Evolutionary conservation across 106 monocot species (phyloP).

Genomic region (Platanthera zijinensis): DNA sequence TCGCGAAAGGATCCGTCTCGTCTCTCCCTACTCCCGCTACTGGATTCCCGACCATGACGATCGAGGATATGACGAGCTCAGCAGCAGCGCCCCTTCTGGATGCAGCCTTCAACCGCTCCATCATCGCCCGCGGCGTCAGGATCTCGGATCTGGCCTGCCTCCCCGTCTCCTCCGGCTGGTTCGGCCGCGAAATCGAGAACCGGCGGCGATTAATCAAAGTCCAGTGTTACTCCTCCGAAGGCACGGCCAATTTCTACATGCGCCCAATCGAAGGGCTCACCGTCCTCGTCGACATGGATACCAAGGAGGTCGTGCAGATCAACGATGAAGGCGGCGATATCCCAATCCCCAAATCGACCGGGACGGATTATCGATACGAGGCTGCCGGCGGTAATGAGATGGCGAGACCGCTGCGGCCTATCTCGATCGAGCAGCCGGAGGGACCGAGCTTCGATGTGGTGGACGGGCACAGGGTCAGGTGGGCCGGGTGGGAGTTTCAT

Average conservation of each 20-base stretch:
- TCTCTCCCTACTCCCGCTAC: conserved; percentile 18
- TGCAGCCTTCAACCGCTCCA: conserved; percentile 44
- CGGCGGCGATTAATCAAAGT: conserved; percentile 54
- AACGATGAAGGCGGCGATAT: conserved; percentile 39
- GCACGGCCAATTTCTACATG: conserved; percentile 99
- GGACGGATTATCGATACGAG: conserved; percentile 68
- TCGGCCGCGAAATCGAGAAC: conserved; percentile 36
- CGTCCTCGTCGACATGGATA: conserved; percentile 82
- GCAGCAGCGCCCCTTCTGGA: conserved; percentile 49
- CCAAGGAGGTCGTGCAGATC: conserved; percentile 46
- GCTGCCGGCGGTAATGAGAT: not conserved
- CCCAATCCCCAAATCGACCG: conserved; percentile 56
- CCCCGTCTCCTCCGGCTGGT: conserved; percentile 47
- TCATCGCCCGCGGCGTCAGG: conserved; percentile 50
- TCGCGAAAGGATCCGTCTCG: conserved; percentile 21
- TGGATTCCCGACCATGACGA: conserved; percentile 72
- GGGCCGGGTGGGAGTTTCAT: conserved; percentile 94
- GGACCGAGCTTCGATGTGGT: conserved; percentile 69
- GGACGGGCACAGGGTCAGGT: conserved; percentile 36
- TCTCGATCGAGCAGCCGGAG: conserved; percentile 78
- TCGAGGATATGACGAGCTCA: conserved; percentile 61
- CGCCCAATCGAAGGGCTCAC: conserved; percentile 94
- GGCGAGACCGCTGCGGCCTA: conserved; percentile 25
- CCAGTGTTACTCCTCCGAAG: conserved; percentile 81
- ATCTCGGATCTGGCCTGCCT: conserved; percentile 81